Evolutionary conservation across 306 rosid genomes (phyloP).

Genomic region (Rosa chinensis): DNA sequence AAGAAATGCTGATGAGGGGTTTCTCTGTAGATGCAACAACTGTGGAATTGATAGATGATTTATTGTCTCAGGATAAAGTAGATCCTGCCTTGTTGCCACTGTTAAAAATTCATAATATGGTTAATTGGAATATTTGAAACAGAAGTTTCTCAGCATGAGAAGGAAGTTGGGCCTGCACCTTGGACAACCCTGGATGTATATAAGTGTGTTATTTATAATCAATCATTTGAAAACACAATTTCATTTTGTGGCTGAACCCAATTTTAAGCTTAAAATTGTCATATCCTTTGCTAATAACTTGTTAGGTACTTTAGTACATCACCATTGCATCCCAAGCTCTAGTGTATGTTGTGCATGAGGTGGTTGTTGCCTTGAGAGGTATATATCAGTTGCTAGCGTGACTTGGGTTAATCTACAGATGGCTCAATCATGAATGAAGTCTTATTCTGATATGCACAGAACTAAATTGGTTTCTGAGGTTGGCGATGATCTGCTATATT

Average conservation of each 20-base stretch:
- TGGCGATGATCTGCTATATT: neutral
- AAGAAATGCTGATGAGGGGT: neutral
- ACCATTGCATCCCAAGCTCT: neutral
- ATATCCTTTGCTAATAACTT: neutral
- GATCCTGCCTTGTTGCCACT: neutral
- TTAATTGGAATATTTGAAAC: neutral
- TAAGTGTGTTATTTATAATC: no score
- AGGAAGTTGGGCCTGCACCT: neutral
- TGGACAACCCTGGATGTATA: neutral
- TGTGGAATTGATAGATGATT: neutral
- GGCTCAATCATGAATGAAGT: neutral
- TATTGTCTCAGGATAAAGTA: neutral
- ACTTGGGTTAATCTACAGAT: neutral
- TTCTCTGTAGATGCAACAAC: neutral
- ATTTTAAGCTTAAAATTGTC: neutral
- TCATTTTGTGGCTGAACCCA: neutral
- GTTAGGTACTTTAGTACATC: neutral
- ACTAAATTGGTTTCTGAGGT: neutral
- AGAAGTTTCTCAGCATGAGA: neutral
- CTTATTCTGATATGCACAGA: neutral
- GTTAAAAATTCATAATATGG: neutral
- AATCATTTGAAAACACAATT: no score
- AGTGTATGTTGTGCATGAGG: neutral
- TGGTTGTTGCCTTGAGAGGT: neutral
- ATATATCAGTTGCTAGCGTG: neutral